These are phyloP conservation scores for Ophiobolus disseminans DNA, from an alignment of 2,329 filamentous ascomycete genomes.

Conservation along the genomic window DNA sequence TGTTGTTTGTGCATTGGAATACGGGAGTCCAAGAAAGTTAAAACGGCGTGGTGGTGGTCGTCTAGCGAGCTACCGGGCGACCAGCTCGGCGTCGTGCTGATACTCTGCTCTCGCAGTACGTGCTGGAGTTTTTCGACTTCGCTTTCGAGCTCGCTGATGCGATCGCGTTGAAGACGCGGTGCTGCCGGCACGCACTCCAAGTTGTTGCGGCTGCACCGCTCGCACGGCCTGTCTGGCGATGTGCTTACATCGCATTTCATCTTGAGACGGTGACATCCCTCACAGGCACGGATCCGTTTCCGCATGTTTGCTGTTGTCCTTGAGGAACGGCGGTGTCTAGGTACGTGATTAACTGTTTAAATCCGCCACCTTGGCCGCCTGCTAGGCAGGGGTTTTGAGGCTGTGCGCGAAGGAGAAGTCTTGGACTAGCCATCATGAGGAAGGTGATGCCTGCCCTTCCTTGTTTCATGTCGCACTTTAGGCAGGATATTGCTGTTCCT, in stretches of 20 bases:
- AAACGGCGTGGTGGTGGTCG: constrained; percentile 19
- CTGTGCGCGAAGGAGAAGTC: too few species aligned
- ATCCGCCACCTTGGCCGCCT: too few species aligned
- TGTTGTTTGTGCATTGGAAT: constrained; percentile 28
- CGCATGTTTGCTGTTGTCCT: constrained; percentile 16
- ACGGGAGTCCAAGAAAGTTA: constrained; percentile 31
- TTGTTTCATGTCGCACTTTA: too few species aligned
- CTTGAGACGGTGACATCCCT: constrained; percentile 39
- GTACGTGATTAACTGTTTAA: too few species aligned
- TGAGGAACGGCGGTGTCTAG: not conserved
- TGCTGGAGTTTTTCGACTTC: constrained; percentile 30
- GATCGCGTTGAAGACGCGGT: constrained; percentile 36
- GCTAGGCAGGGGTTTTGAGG: too few species aligned
- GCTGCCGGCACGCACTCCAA: constrained; percentile 31
- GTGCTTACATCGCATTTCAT: constrained; percentile 39
- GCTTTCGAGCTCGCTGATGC: constrained; percentile 35
- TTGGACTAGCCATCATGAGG: too few species aligned
- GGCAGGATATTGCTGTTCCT: too few species aligned
- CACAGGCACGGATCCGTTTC: constrained; percentile 36
- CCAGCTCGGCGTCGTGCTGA: constrained; percentile 21
- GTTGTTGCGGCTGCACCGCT: constrained; percentile 32
- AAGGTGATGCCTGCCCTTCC: too few species aligned
- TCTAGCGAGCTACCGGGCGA: constrained; percentile 25
- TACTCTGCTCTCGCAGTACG: constrained; percentile 23
- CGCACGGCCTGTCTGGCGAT: constrained; percentile 21